Percentiles rank a stretch among this genome's conserved stretches.
These are phyloP conservation scores for Datura wrightii DNA, from an alignment of 257 asterid genomes.

Conservation along the genomic window DNA sequence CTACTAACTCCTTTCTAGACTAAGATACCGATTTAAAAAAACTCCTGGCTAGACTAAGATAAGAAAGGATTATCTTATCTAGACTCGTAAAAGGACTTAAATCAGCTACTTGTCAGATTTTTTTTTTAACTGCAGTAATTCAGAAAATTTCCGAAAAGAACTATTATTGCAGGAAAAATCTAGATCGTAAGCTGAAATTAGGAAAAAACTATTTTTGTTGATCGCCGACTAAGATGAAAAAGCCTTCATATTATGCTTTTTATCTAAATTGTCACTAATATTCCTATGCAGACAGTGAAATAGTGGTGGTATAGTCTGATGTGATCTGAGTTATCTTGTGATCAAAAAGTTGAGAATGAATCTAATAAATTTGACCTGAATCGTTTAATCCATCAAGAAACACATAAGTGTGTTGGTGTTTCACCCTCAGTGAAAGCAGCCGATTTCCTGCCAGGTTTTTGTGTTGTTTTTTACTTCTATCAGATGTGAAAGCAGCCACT, in stretches of 20 bases:
- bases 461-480: background rate
- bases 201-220: background rate
- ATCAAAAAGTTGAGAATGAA: background rate
- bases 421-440: background rate
- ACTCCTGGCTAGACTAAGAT: background rate
- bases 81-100: background rate
- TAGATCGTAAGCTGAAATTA: background rate
- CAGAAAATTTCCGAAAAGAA: background rate
- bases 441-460: background rate
- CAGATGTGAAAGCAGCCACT: background rate
- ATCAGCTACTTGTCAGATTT: background rate
- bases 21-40: background rate
- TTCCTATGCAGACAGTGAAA: background rate
- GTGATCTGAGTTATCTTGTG: background rate
- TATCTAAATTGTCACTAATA: background rate
- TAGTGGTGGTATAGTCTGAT: background rate
- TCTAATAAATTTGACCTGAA: conserved; percentile 14
- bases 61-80: background rate
- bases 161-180: background rate
- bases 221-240: background rate
- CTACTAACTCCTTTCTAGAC: conserved; percentile 2
- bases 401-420: background rate
- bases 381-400: background rate
- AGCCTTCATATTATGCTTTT: background rate
- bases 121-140: background rate